These are phyloP conservation scores for Russula foetens DNA, from an alignment of 768 basidiomycete genomes.

Conservation along the genomic window DNA sequence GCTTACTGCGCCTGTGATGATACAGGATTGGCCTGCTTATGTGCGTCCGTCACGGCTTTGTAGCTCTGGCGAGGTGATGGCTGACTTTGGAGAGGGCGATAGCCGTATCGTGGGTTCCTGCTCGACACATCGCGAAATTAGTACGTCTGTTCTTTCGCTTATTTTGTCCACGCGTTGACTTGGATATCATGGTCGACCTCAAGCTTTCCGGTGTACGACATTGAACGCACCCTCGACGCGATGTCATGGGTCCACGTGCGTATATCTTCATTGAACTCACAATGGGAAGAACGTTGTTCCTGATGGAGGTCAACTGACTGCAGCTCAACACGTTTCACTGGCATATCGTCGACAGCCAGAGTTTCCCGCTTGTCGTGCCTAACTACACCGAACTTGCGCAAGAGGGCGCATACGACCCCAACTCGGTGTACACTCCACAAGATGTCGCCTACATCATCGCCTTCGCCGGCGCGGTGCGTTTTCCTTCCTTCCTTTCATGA, in stretches of 20 bases:
- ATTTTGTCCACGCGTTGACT: background rate
- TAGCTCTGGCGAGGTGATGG: background rate
- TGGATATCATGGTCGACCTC: background rate
- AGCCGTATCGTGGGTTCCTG: conserved; percentile 74
- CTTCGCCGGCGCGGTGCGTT: conserved; percentile 38
- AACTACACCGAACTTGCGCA: conserved; percentile 31
- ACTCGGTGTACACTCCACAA: conserved; percentile 28
- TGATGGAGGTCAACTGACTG: background rate
- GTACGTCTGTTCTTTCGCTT: conserved; percentile 22
- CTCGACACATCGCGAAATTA: conserved; percentile 75
- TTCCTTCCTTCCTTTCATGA: background rate
- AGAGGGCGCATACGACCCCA: conserved; percentile 38
- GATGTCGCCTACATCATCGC: conserved; percentile 35
- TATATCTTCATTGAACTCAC: background rate
- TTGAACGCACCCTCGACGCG: conserved; percentile 9
- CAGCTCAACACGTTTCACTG: conserved; percentile 42
- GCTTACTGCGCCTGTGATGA: conserved; percentile 32
- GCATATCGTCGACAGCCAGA: conserved; percentile 44
- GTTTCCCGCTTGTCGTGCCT: conserved; percentile 38
- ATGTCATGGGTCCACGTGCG: conserved; percentile 19
- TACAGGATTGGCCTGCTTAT: conserved; percentile 42
- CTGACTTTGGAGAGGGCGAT: background rate
- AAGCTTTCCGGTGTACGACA: conserved; percentile 1
- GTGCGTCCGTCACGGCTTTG: conserved; percentile 23
- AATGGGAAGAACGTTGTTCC: background rate